Evolutionary conservation across 2,329 filamentous ascomycete species (phyloP).

Genomic region (Bipolaris sorokiniana): DNA sequence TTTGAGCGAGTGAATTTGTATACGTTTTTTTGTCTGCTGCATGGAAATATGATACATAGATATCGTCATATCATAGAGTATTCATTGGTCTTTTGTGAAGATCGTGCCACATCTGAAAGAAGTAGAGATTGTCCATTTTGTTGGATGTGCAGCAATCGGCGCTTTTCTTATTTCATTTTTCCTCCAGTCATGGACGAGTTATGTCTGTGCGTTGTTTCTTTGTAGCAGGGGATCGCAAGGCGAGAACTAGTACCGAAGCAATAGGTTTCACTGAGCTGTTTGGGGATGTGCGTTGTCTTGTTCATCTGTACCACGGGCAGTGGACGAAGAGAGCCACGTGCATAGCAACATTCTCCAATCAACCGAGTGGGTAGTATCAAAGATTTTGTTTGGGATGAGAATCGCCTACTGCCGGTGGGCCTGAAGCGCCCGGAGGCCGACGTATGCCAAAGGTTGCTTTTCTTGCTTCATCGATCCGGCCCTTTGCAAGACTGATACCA

Average conservation of each 20-base stretch:
- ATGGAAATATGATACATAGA: too few relatives aligned
- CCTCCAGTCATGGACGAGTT: background rate
- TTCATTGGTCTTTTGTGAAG: too few relatives aligned
- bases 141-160: too few relatives aligned
- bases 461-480: slow-evolving; percentile 75
- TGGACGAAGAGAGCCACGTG: background rate
- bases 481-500: slow-evolving; percentile 83
- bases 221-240: background rate
- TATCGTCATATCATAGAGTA: too few relatives aligned
- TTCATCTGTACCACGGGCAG: background rate
- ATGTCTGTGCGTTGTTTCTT: background rate
- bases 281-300: background rate
- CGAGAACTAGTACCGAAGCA: background rate
- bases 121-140: too few relatives aligned
- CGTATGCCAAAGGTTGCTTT: slow-evolving; percentile 41
- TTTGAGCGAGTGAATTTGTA: too few relatives aligned
- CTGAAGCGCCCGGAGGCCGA: slow-evolving; percentile 39
- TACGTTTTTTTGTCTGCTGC: too few relatives aligned
- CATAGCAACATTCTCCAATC: too few relatives aligned
- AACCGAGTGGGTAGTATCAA: slow-evolving; percentile 1
- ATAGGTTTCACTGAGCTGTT: background rate
- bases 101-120: too few relatives aligned
- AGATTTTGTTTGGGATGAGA: slow-evolving; percentile 17
- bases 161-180: background rate
- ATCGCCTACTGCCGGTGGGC: slow-evolving; percentile 11